A percentile compares a stretch with the other conserved stretches of the same genome.
phyloP scores from a whole-genome alignment of 208 protist genomes.

The Trichomonas vaginalis region DNA sequence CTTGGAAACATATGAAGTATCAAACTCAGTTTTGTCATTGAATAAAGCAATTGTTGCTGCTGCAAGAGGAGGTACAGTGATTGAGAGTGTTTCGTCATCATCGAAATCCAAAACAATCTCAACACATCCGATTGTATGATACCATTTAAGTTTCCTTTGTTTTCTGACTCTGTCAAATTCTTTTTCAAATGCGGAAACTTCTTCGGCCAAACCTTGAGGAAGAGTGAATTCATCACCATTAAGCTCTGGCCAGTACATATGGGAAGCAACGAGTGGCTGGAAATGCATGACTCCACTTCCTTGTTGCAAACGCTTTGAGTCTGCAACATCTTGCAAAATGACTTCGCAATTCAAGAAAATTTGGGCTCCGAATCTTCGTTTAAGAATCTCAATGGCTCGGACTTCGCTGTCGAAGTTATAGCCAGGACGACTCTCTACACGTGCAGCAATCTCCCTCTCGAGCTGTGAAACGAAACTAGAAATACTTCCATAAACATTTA shows the following conservation, averaged over 20 bases:
- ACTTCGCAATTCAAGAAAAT: slow-evolving; percentile 5
- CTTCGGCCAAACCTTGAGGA: neutral
- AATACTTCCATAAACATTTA: neutral
- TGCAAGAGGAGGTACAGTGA: neutral
- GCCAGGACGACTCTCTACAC: neutral
- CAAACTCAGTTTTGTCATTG: neutral
- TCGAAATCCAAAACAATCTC: neutral
- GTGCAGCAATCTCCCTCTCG: neutral
- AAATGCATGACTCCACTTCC: neutral
- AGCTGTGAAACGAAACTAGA: neutral
- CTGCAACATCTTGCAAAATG: neutral
- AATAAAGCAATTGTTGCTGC: neutral
- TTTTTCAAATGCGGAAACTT: neutral
- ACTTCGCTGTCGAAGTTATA: slow-evolving; percentile 4
- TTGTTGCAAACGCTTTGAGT: neutral
- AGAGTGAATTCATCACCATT: neutral
- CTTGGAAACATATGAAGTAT: neutral
- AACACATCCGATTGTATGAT: neutral
- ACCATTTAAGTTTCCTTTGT: neutral
- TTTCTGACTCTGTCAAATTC: neutral
- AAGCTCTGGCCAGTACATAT: neutral
- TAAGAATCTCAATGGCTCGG: neutral
- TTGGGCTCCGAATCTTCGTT: neutral
- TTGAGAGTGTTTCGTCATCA: neutral
- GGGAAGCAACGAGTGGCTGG: neutral